Evolutionary conservation across 164 flowering plant species (phyloP).

Genomic region (Pachysandra terminalis): DNA sequence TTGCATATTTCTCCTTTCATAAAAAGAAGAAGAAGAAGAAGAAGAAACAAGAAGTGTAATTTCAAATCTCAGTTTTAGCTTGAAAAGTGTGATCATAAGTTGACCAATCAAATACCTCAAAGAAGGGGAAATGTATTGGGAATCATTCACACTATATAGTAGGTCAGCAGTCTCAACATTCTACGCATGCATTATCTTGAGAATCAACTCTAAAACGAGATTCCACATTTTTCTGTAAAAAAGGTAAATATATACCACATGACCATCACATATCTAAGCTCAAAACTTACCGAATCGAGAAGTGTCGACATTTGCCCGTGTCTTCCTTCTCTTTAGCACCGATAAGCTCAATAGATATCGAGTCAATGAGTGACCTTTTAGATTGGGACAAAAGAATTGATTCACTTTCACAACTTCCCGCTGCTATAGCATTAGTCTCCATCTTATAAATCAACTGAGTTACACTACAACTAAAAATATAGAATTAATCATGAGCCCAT

Average conservation of each 20-base stretch:
- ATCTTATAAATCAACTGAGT: conserved; percentile 16
- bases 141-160: neutral
- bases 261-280: neutral
- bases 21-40: neutral
- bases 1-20: neutral
- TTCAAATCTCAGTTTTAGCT: neutral
- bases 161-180: neutral
- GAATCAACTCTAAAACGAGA: neutral
- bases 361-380: conserved; percentile 21
- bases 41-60: neutral
- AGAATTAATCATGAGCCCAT: neutral
- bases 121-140: neutral
- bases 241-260: neutral
- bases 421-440: conserved; percentile 19
- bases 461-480: conserved; percentile 5
- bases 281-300: conserved; percentile 52
- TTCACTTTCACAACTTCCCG: conserved; percentile 17
- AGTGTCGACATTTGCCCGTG: conserved; percentile 38
- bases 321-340: conserved; percentile 20
- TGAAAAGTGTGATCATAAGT: neutral
- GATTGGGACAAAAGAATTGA: conserved; percentile 19
- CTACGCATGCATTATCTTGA: neutral
- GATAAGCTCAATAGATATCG: conserved; percentile 36
- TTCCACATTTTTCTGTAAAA: neutral
- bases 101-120: neutral